Percentiles rank a stretch among this genome's conserved stretches.
phyloP scores from a whole-genome alignment of 1,284 basidiomycete genomes.

The Laetiporus sulphureus region DNA sequence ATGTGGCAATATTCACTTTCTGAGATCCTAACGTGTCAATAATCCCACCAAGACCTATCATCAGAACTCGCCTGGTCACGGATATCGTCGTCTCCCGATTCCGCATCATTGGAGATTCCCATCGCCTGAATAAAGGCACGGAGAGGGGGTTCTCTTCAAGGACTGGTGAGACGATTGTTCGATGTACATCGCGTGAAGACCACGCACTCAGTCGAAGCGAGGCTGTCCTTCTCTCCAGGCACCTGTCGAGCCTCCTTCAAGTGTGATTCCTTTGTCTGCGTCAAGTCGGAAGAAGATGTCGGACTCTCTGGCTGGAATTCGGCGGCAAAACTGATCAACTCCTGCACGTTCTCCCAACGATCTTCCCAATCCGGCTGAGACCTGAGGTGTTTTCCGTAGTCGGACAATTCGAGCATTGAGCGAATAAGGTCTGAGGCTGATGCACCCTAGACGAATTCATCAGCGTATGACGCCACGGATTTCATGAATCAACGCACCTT shows the following conservation, averaged over 20 bases:
- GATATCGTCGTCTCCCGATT: conserved; percentile 54
- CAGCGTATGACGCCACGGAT: conserved; percentile 1
- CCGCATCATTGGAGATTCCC: conserved; percentile 80
- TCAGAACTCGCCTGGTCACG: conserved; percentile 43
- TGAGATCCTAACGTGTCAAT: conserved; percentile 19
- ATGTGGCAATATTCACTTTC: conserved; percentile 86
- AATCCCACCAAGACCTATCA: too few relatives aligned
- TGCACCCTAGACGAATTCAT: conserved; percentile 35
- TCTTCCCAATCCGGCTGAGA: conserved; percentile 70
- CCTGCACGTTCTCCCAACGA: conserved; percentile 84
- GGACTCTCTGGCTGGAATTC: conserved; percentile 47
- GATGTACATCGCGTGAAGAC: too few relatives aligned
- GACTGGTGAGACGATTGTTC: too few relatives aligned
- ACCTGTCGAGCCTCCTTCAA: too few relatives aligned
- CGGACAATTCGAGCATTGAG: conserved; percentile 49
- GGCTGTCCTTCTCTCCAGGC: conserved; percentile 11
- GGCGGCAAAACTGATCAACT: conserved; percentile 69
- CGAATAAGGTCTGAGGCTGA: conserved; percentile 65
- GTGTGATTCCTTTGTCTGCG: too few relatives aligned
- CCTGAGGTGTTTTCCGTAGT: conserved; percentile 68
- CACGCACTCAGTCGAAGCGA: too few relatives aligned
- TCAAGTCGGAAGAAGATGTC: too few relatives aligned
- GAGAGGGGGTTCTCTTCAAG: conserved; percentile 43
- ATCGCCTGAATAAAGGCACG: conserved; percentile 81
- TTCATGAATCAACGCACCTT: conserved; percentile 35